Evolutionary conservation across 2,329 filamentous ascomycete genomes (phyloP).

Genomic region (Herpotrichia juniperi): DNA sequence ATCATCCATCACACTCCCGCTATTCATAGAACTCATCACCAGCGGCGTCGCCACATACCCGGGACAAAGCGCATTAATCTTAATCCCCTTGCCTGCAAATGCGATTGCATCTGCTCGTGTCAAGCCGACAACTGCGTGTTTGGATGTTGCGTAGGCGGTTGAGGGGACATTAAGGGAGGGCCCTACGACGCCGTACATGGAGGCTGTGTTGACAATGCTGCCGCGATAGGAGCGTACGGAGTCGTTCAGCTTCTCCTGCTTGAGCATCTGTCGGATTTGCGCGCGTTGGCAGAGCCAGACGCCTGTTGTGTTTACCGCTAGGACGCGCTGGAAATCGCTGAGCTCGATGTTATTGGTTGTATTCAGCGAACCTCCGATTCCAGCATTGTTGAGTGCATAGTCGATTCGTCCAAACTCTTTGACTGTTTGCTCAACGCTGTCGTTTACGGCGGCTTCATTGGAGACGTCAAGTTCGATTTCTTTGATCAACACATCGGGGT

Average conservation of each 20-base stretch:
- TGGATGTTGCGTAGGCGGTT: constrained; percentile 58
- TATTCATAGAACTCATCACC: constrained; percentile 26
- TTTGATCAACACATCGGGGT: constrained; percentile 51
- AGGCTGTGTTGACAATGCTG: constrained; percentile 61
- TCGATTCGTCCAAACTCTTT: constrained; percentile 60
- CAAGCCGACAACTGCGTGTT: constrained; percentile 62
- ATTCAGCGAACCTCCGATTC: constrained; percentile 51
- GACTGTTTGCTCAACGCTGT: constrained; percentile 50
- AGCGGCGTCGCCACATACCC: constrained; percentile 55
- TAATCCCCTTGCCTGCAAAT: constrained; percentile 59
- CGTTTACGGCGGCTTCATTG: constrained; percentile 50
- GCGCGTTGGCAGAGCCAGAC: constrained; percentile 64
- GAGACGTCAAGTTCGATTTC: constrained; percentile 55
- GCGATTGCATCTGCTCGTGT: constrained; percentile 60
- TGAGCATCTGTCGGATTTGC: constrained; percentile 58
- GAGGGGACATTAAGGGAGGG: constrained; percentile 42
- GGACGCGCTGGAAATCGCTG: constrained; percentile 57
- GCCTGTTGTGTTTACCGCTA: constrained; percentile 62
- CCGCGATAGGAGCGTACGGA: constrained; percentile 51
- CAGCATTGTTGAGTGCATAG: constrained; percentile 63
- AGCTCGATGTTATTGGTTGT: constrained; percentile 55
- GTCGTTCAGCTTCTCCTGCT: constrained; percentile 49
- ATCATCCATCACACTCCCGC: constrained; percentile 37
- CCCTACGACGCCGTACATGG: constrained; percentile 58
- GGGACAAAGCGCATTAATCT: constrained; percentile 67